A percentile compares a stretch with the other conserved stretches of the same genome.
Conservation (phyloP, 768 basidiomycete genomes). For the Scleroderma bovista region DNA sequence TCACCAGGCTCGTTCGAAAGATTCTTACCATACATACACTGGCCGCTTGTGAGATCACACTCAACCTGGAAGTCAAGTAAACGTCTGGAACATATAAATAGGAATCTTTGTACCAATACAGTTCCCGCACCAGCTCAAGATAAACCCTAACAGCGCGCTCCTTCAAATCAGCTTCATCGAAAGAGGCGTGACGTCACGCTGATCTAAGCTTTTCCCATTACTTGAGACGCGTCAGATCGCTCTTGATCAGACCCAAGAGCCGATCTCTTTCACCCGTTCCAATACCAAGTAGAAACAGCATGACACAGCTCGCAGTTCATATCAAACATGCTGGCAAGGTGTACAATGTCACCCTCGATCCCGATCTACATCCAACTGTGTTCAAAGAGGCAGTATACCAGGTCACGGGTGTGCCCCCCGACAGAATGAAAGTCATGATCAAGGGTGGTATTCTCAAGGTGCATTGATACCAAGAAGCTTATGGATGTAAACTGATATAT, state of each 20-base stretch:
- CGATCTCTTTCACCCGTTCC: background rate
- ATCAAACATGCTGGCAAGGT: slow-evolving; percentile 89
- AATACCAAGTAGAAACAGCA: slow-evolving; percentile 18
- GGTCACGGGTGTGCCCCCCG: slow-evolving; percentile 78
- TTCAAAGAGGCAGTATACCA: slow-evolving; percentile 86
- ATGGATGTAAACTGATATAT: background rate
- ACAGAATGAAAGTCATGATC: slow-evolving; percentile 97
- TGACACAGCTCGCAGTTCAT: slow-evolving; percentile 69
- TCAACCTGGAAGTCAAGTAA: too few relatives aligned
- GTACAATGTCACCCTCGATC: slow-evolving; percentile 65
- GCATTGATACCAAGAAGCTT: slow-evolving; percentile 12
- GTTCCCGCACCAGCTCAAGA: too few relatives aligned
- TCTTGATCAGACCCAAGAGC: slow-evolving; percentile 2
- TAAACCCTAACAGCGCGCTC: too few relatives aligned
- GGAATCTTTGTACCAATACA: too few relatives aligned
- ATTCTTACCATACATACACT: too few relatives aligned
- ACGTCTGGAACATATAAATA: too few relatives aligned
- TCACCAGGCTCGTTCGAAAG: too few relatives aligned
- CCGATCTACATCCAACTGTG: slow-evolving; percentile 55
- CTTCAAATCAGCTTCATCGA: too few relatives aligned
- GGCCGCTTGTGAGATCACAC: too few relatives aligned
- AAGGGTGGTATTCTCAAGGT: slow-evolving; percentile 91
- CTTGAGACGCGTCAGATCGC: slow-evolving; percentile 9
- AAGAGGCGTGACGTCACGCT: slow-evolving; percentile 26
- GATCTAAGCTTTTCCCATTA: slow-evolving; percentile 29